phyloP scores from a whole-genome alignment of 164 flowering plant genomes.

The Tetrastigma voinierianum region DNA sequence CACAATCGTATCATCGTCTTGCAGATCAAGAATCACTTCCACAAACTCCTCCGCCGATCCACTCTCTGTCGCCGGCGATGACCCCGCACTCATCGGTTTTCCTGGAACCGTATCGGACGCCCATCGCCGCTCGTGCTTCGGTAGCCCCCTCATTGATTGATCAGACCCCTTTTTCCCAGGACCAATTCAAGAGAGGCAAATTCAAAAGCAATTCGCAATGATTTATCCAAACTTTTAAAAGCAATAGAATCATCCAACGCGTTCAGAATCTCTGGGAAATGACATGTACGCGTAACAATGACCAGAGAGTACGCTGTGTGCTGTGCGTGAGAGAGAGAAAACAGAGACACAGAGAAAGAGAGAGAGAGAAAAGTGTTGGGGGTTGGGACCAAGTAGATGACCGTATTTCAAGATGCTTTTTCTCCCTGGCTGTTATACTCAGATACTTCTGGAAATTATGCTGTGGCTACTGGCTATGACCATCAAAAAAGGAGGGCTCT shows the following conservation, averaged over 20 bases:
- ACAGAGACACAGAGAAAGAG: slow-evolving; percentile 3
- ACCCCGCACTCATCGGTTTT: slow-evolving; percentile 24
- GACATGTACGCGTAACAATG: slow-evolving; percentile 26
- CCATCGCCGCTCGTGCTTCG: slow-evolving; percentile 72
- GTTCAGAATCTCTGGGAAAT: slow-evolving; percentile 30
- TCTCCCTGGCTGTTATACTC: too few species aligned
- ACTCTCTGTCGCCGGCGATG: slow-evolving; percentile 44
- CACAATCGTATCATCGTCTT: slow-evolving; percentile 81
- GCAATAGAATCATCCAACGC: slow-evolving; percentile 22
- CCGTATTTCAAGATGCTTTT: neutral
- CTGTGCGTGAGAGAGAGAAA: neutral
- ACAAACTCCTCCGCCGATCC: slow-evolving; percentile 66
- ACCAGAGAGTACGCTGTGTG: slow-evolving; percentile 1
- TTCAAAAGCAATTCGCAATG: neutral
- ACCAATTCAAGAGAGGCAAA: neutral
- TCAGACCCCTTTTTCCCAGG: neutral
- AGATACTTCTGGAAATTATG: too few species aligned
- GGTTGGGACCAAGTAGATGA: neutral
- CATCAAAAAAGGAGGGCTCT: neutral
- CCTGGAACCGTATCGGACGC: slow-evolving; percentile 57
- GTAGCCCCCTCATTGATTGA: slow-evolving; percentile 35
- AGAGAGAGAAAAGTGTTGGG: slow-evolving; percentile 7
- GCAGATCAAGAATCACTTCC: slow-evolving; percentile 88
- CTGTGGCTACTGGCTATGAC: neutral
- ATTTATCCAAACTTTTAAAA: neutral